Evolutionary conservation across 1,139 yeast genomes (phyloP).

Genomic region (Blastobotrys malaysiensis): DNA sequence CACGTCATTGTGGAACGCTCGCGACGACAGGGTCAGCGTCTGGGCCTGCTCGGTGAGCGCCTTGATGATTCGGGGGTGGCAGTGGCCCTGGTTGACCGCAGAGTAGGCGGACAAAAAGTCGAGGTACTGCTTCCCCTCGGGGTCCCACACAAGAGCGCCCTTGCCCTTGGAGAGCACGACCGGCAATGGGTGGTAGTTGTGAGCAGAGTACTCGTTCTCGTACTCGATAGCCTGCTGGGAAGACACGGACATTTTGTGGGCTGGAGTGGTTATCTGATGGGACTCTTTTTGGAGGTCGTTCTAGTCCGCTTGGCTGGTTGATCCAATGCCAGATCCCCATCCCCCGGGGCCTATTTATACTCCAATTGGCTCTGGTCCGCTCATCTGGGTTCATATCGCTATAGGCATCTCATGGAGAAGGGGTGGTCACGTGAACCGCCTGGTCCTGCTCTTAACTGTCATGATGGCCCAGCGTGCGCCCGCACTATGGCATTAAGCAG

Average conservation of each 20-base stretch:
- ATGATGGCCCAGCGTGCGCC: neutral
- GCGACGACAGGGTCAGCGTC: conserved; percentile 74
- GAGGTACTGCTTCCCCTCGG: conserved; percentile 65
- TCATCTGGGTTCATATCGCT: conserved; percentile 12
- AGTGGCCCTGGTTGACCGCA: conserved; percentile 97
- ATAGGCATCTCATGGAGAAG: conserved; percentile 23
- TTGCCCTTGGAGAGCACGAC: conserved; percentile 81
- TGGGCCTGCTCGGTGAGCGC: conserved; percentile 89
- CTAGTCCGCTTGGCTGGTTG: neutral
- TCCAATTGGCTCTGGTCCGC: neutral
- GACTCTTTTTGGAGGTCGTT: conserved; percentile 6
- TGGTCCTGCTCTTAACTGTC: conserved; percentile 19
- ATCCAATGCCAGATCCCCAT: neutral
- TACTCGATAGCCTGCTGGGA: conserved; percentile 61
- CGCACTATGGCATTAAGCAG: neutral
- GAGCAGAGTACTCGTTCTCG: conserved; percentile 85
- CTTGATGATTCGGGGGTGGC: conserved; percentile 85
- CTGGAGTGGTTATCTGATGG: too few species aligned
- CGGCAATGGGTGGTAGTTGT: conserved; percentile 95
- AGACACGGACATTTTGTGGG: conserved; percentile 41
- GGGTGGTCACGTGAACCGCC: conserved; percentile 14
- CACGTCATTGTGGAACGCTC: conserved; percentile 89
- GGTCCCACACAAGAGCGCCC: conserved; percentile 98
- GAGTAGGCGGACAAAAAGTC: conserved; percentile 92
- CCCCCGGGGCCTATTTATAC: neutral